These are phyloP conservation scores for Crithidia mellificae DNA, from an alignment of 208 protist species.

Conservation along the genomic window DNA sequence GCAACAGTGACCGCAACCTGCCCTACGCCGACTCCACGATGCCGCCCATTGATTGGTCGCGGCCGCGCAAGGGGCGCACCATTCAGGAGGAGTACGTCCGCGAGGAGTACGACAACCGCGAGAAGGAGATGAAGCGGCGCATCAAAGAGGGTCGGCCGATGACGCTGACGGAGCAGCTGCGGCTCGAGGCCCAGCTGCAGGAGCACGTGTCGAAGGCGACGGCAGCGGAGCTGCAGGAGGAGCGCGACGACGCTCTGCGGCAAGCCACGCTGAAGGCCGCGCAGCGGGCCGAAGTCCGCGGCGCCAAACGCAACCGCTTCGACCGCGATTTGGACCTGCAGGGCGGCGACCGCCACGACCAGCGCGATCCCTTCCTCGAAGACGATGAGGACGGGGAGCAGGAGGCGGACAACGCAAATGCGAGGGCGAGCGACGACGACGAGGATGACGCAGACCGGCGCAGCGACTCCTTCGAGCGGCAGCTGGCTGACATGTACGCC, in stretches of 20 bases:
- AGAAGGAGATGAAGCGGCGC: conserved; percentile 69
- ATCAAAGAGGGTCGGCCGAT: conserved; percentile 74
- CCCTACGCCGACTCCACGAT: conserved; percentile 49
- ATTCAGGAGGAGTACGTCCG: conserved; percentile 77
- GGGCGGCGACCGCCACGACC: not conserved
- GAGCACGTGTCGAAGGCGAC: conserved; percentile 53
- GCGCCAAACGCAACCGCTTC: conserved; percentile 21
- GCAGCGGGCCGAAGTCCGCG: conserved; percentile 30
- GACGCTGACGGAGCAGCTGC: conserved; percentile 82
- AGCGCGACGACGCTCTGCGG: conserved; percentile 53
- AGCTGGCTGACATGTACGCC: conserved; percentile 30
- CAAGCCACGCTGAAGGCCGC: conserved; percentile 39
- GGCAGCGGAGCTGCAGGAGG: conserved; percentile 53
- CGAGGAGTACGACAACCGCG: conserved; percentile 72
- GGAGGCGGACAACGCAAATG: not conserved
- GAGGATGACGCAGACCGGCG: conserved; percentile 13
- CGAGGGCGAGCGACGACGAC: not conserved
- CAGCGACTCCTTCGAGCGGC: conserved; percentile 32
- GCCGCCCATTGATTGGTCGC: conserved; percentile 73
- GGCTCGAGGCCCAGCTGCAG: conserved; percentile 68
- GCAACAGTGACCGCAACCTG: conserved; percentile 46
- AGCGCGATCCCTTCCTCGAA: conserved; percentile 22
- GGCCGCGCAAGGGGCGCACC: conserved; percentile 42
- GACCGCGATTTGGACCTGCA: conserved; percentile 30
- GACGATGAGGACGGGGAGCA: not conserved